Evolutionary conservation across 371 early-diverging fungal species (phyloP).

Genomic region (Parasitella parasitica): DNA sequence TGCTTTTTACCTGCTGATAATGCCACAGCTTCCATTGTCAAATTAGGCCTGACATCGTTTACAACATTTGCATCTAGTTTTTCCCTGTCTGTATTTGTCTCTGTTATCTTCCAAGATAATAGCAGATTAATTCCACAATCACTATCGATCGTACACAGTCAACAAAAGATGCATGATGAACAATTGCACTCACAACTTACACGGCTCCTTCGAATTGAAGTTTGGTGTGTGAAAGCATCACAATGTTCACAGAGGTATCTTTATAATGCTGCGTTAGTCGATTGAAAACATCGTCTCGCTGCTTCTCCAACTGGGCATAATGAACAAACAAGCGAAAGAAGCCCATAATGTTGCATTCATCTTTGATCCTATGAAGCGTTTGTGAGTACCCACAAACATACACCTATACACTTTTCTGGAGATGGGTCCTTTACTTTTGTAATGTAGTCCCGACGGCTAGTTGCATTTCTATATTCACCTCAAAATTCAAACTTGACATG

Average conservation of each 20-base stretch:
- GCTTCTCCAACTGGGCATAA: conserved; percentile 25
- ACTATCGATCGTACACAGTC: neutral
- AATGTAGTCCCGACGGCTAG: conserved; percentile 26
- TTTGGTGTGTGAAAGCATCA: conserved; percentile 9
- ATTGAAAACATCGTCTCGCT: conserved; percentile 20
- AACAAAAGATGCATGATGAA: neutral
- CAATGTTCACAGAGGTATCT: conserved; percentile 5
- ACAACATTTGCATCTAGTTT: conserved; percentile 9
- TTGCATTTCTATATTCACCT: conserved; percentile 31
- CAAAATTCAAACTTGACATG: conserved; percentile 22
- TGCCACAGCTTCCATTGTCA: conserved; percentile 2
- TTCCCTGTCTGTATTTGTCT: neutral
- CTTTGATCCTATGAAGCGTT: conserved; percentile 18
- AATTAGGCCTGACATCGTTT: neutral
- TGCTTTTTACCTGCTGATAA: neutral
- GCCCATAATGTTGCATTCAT: conserved; percentile 26
- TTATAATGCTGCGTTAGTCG: conserved; percentile 2
- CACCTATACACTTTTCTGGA: no score
- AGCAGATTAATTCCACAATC: neutral
- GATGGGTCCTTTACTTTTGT: conserved; percentile 33
- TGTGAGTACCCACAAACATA: no score
- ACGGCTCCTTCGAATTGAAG: conserved; percentile 24
- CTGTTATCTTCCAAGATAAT: conserved; percentile 22
- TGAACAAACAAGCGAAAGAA: conserved; percentile 35
- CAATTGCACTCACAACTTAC: neutral